Base-by-base conservation (phyloP, 805 yeast genomes). In the Ogataea philodendri region DNA sequence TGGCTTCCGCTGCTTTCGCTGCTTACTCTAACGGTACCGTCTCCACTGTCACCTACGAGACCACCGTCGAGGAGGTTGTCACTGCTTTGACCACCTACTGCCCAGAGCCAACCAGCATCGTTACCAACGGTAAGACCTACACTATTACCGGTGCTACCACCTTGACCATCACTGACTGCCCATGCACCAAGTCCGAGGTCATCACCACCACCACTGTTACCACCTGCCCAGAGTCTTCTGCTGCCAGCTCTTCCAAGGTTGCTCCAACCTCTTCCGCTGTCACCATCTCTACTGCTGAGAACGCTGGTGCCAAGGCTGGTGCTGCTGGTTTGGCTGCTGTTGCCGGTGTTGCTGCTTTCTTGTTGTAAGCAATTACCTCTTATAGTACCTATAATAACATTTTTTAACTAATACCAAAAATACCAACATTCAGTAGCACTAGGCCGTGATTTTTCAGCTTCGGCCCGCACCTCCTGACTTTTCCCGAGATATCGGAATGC, bases 121-220 rank as follows among this genome's bases (percentile, higher is more conserved):
- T 68, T 47, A 76, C 78, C 63, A 80, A 78, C 74, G 72, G 71
- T 70, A 60, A 60, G 60, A 82, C 90, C 58, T 73, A 76, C 76
- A 76, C 83, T 49, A 87, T 81, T 59, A 77, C 89, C 44, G 80
- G 63, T 54, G 78, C 90, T 44, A 82, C 90, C 62, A 84, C 94
- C 51, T 65, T 85, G 55, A 84, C 93, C 62, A 73, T 84, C 76
- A 82, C 94, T 55, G 81, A 85, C 72, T 79, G 84, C 66, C 89
- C 89, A 60, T 85, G 95, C 72, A 83, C 90, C 58, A 55, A 78
- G 56, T 16, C 16, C 14, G 30, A 33, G 29, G 51, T 52, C 33
- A 31, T 43, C 43, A 51, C 61, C 31, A 37, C 53, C 39, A 45
- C 56, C 44, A 44, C 52, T 29, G 45, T 44, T 22, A 42, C 44